These are phyloP conservation scores for Meyerozyma elateridarum DNA, from an alignment of 1,139 yeast genomes.

Conservation along the genomic window DNA sequence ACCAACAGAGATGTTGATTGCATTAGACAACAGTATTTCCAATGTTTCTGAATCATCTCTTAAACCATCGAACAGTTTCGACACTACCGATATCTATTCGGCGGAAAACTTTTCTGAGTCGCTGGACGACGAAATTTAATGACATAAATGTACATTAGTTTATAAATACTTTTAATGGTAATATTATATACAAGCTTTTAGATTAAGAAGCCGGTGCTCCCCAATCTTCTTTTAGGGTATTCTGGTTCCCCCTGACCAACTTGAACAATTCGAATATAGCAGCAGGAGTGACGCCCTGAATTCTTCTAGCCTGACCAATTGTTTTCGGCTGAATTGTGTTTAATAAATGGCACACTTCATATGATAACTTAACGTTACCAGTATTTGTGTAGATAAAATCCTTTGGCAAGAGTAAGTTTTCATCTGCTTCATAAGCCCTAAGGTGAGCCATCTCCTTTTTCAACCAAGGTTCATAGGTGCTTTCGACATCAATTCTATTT, in stretches of 20 bases:
- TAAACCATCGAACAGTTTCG: too few species aligned
- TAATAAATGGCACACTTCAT: constrained; percentile 68
- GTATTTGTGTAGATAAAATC: constrained; percentile 58
- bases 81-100: too few species aligned
- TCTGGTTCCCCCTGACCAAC: constrained; percentile 31
- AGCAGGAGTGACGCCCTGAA: constrained; percentile 92
- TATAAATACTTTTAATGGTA: too few species aligned
- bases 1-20: constrained; percentile 34
- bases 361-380: constrained; percentile 50
- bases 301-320: constrained; percentile 89
- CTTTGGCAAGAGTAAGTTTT: constrained; percentile 60
- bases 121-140: constrained; percentile 1
- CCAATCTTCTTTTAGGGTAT: constrained; percentile 10
- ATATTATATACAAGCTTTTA: constrained; percentile 11
- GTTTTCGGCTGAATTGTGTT: constrained; percentile 81
- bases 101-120: too few species aligned
- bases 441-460: constrained; percentile 67
- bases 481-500: constrained; percentile 68
- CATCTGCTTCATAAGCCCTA: constrained; percentile 80
- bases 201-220: not conserved
- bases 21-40: constrained; percentile 29
- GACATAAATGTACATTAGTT: not conserved
- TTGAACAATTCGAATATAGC: constrained; percentile 65
- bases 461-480: constrained; percentile 79
- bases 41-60: not conserved